Evolutionary conservation across 176 grass and related monocot genomes (phyloP), one percentile per base, ranked within the genome.

Genomic region (Zizania latifolia): DNA sequence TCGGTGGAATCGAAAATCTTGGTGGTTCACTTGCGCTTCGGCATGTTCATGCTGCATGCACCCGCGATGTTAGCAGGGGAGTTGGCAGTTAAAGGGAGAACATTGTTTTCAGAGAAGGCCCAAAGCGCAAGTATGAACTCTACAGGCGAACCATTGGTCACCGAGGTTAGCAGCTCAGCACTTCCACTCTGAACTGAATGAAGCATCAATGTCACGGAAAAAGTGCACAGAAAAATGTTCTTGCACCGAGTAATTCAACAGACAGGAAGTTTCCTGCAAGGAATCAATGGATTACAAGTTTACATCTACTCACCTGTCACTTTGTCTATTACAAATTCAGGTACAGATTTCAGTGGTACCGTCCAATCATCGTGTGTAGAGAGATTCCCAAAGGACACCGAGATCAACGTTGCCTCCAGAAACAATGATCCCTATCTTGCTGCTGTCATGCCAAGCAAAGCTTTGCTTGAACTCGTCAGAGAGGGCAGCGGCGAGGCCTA

Each of bases 331-430:
- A n/a, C 16, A 63, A 53, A 65, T 57, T 44, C 39, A 75, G 9
- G 43, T 16, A 9, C 54, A 53, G 4, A 23, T 58, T 26, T 72
- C 65, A n/a, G 15, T 13, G 3, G 10, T 38, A n/a, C 63, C 28
- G 10, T 27, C 3, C 22, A 37, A 36, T 65, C 24, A 23, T 68
- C 55, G 82, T 81, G 55, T 86, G 17, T 36, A 54, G 1, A 97
- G 62, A 14, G 90, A 97, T 30, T 97, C 78, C 94, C 94, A 97
- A 39, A 97, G 86, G 50, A 76, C 67, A 30, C 66, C 48, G 2
- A 97, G 90, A 84, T 97, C 94, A 37, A 93, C 81, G 83, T 93
- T 97, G 32, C 90, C 90, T 32, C 88, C 94, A 0, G 90, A 97
- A 34, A 97, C 83, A 83, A 97, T 80, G 31, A 97, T 93, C 23